Percentiles rank a stretch among this genome's conserved stretches.
Conservation (phyloP, 2,329 filamentous ascomycete genomes). For the Microcyclospora tardicrescens region DNA sequence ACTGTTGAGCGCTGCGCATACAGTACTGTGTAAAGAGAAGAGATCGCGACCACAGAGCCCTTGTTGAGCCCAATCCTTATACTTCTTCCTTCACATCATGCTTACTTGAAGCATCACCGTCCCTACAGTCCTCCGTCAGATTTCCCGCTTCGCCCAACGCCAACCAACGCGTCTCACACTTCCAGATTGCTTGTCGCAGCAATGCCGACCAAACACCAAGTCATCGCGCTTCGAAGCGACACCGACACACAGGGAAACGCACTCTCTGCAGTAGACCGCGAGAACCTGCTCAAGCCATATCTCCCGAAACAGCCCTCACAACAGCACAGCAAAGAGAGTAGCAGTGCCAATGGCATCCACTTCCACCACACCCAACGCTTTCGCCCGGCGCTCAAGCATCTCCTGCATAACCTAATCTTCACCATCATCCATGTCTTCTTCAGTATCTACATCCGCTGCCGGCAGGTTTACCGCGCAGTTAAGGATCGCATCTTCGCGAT, state of each 20-base stretch:
- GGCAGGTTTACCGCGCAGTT: conserved; percentile 67
- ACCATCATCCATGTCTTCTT: conserved; percentile 66
- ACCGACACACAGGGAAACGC: conserved; percentile 13
- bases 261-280: conserved; percentile 18
- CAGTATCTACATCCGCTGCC: conserved; percentile 72
- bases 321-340: conserved; percentile 1
- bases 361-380: conserved; percentile 17
- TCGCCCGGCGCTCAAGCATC: conserved; percentile 16
- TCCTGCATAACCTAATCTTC: conserved; percentile 53
- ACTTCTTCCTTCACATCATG: no score
- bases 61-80: no score
- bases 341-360: conserved; percentile 2
- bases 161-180: no score
- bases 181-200: no score
- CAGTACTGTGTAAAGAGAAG: no score
- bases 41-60: no score
- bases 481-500: conserved; percentile 67
- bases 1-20: no score
- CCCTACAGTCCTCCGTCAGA: no score
- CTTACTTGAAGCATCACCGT: no score
- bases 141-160: no score
- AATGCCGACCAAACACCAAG: conserved; percentile 2
- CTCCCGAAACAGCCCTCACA: conserved; percentile 13
- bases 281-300: conserved; percentile 21
- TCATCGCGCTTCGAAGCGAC: conserved; percentile 18